Evolutionary conservation across 164 flowering plant genomes (phyloP).

Genomic region (Aristolochia californica): DNA sequence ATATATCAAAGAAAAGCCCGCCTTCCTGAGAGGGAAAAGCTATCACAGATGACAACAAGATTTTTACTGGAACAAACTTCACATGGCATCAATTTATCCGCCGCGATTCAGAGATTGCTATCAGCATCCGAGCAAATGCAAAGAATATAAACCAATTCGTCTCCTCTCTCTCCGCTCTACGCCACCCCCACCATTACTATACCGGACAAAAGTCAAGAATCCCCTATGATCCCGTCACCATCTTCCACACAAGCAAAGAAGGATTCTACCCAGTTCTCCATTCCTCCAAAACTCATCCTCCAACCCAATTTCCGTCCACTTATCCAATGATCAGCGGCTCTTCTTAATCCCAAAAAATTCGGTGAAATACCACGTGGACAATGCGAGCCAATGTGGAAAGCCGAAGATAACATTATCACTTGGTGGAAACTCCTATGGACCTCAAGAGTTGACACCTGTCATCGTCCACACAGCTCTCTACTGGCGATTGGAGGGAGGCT

Average conservation of each 20-base stretch:
- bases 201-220: neutral
- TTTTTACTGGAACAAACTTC: neutral
- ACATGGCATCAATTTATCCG: neutral
- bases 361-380: neutral
- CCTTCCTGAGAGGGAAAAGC: neutral
- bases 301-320: neutral
- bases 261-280: too few relatives aligned
- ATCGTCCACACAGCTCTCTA: too few relatives aligned
- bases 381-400: neutral
- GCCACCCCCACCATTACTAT: neutral
- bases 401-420: too few relatives aligned
- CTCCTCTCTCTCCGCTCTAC: neutral
- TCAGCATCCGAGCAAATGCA: neutral
- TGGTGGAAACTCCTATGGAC: too few relatives aligned
- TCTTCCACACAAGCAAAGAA: too few relatives aligned
- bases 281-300: neutral
- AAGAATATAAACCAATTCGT: neutral
- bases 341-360: neutral
- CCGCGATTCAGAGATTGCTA: neutral
- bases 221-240: neutral
- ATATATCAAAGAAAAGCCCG: neutral
- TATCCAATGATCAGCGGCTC: neutral
- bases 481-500: too few relatives aligned
- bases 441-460: too few relatives aligned
- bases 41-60: neutral